Percentiles rank a stretch among this genome's conserved stretches.
phyloP scores from a whole-genome alignment of 148 eudicot genomes.

The Rhododendron ferrugineum region DNA sequence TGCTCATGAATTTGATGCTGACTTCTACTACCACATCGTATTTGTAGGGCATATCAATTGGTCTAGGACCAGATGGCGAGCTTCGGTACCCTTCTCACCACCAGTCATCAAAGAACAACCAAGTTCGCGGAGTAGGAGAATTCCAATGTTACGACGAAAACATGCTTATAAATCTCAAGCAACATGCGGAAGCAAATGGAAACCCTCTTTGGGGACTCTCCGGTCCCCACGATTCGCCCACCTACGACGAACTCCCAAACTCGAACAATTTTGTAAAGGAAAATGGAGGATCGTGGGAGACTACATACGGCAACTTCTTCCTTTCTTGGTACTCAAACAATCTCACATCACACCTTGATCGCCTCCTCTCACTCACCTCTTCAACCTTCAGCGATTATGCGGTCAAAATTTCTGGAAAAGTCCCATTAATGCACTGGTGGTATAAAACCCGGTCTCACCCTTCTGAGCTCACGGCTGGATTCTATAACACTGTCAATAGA shows the following conservation, averaged over 20 bases:
- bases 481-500: constrained; percentile 61
- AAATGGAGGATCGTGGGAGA: constrained; percentile 82
- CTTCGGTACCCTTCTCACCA: constrained; percentile 70
- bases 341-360: constrained; percentile 63
- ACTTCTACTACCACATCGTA: background rate
- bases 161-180: constrained; percentile 62
- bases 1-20: background rate
- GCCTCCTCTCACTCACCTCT: constrained; percentile 55
- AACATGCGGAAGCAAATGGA: constrained; percentile 52
- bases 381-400: constrained; percentile 37
- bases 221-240: constrained; percentile 86
- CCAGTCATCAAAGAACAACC: constrained; percentile 17
- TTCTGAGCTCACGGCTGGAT: constrained; percentile 75
- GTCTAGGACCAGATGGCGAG: constrained; percentile 92
- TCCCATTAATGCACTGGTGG: constrained; percentile 58
- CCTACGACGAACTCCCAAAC: constrained; percentile 43
- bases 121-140: constrained; percentile 56
- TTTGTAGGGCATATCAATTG: constrained; percentile 60
- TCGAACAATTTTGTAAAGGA: constrained; percentile 52
- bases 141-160: constrained; percentile 79
- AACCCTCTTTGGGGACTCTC: constrained; percentile 80
- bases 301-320: constrained; percentile 70
- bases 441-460: constrained; percentile 63
- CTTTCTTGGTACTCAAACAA: constrained; percentile 83
- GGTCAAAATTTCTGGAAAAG: constrained; percentile 52